phyloP scores from a whole-genome alignment of 805 yeast genomes.

The Candida vaughaniae region DNA sequence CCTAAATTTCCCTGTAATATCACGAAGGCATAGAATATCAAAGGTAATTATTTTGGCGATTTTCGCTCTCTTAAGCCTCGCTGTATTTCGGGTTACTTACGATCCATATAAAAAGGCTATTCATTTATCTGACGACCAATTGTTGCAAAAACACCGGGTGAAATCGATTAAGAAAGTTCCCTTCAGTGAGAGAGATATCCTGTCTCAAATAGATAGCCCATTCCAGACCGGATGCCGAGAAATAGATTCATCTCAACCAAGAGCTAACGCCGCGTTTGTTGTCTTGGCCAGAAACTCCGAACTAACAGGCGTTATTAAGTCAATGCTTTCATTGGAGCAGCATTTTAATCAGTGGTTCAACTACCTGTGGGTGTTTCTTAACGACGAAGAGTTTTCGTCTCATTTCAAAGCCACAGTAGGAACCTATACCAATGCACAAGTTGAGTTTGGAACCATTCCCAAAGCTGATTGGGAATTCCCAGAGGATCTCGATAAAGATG shows the following conservation, averaged over 20 bases:
- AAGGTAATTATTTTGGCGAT: too few species aligned
- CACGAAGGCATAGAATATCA: too few species aligned
- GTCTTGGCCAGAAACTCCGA: conserved; percentile 83
- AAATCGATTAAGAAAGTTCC: conserved; percentile 3
- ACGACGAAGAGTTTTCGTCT: conserved; percentile 70
- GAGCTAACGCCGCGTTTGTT: conserved; percentile 83
- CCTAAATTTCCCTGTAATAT: too few species aligned
- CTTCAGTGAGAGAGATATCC: conserved; percentile 12
- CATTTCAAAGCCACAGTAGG: conserved; percentile 57
- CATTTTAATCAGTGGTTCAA: conserved; percentile 93
- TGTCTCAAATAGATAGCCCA: conserved; percentile 33
- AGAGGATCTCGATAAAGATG: conserved; percentile 36
- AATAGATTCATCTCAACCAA: conserved; percentile 37
- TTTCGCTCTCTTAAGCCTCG: too few species aligned
- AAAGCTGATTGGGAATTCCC: conserved; percentile 67
- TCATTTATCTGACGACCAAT: conserved; percentile 3
- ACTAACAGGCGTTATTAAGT: conserved; percentile 67
- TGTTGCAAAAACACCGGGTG: conserved; percentile 1
- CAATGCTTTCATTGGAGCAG: conserved; percentile 74
- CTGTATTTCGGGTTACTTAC: too few species aligned
- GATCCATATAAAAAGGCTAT: neutral
- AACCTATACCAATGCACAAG: conserved; percentile 55
- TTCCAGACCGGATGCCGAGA: conserved; percentile 57
- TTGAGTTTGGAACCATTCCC: conserved; percentile 70
- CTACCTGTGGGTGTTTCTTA: conserved; percentile 89